Conservation (phyloP, 148 eudicot species). For the Rhododendron kiyosumense region DNA sequence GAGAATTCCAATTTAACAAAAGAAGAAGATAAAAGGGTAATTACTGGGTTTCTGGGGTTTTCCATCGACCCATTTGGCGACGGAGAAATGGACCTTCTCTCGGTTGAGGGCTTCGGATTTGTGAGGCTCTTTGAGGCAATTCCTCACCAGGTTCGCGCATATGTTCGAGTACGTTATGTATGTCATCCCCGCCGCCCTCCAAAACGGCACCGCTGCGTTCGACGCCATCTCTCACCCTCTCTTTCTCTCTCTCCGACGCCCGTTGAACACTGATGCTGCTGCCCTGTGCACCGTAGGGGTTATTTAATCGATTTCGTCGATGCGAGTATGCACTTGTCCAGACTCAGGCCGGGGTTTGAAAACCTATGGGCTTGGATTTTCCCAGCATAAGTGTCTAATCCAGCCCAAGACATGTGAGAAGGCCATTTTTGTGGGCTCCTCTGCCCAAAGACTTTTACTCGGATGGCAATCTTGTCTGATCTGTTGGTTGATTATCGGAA, state of each 20-base stretch:
- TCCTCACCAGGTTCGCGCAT: constrained; percentile 75
- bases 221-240: constrained; percentile 36
- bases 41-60: constrained; percentile 68
- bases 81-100: constrained; percentile 76
- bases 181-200: constrained; percentile 98
- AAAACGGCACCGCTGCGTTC: constrained; percentile 74
- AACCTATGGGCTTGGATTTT: too few relatives aligned
- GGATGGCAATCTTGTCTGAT: too few relatives aligned
- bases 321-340: neutral
- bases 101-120: constrained; percentile 57
- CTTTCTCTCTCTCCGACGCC: neutral
- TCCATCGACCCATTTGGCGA: constrained; percentile 69
- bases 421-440: too few relatives aligned
- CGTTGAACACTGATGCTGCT: neutral
- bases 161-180: constrained; percentile 84
- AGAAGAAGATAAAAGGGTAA: neutral
- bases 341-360: neutral
- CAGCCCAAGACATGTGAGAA: neutral
- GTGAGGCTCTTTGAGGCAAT: constrained; percentile 84
- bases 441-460: too few relatives aligned
- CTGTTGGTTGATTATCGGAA: too few relatives aligned
- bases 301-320: neutral
- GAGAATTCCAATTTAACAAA: neutral
- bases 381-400: neutral
- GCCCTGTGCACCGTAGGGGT: neutral